Evolutionary conservation across 441 rosid genomes (phyloP).

Genomic region (Mallotus repandus): DNA sequence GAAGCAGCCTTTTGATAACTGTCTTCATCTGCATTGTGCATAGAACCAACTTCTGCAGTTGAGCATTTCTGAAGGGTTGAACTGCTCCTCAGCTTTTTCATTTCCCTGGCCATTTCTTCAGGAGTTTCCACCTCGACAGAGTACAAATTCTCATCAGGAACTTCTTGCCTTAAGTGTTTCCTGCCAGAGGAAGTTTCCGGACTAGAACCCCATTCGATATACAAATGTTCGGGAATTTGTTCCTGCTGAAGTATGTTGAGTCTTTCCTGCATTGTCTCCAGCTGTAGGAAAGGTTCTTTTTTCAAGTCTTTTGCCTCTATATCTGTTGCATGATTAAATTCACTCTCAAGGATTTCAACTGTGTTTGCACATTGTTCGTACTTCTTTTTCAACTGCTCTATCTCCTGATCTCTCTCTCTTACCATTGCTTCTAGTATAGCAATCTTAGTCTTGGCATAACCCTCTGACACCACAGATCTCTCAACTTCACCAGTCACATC

Average conservation of each 20-base stretch:
- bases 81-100: conserved; percentile 48
- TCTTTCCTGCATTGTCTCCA: conserved; percentile 57
- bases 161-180: conserved; percentile 64
- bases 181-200: conserved; percentile 59
- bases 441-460: conserved; percentile 58
- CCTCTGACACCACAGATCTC: conserved; percentile 50
- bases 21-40: conserved; percentile 44
- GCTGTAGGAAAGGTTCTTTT: conserved; percentile 55
- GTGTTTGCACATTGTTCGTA: conserved; percentile 63
- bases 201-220: conserved; percentile 59
- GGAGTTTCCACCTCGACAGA: conserved; percentile 42
- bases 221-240: conserved; percentile 51
- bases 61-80: conserved; percentile 38
- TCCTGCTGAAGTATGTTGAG: conserved; percentile 65
- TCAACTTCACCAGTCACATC: conserved; percentile 50
- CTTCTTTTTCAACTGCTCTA: conserved; percentile 58
- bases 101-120: conserved; percentile 39
- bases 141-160: conserved; percentile 43
- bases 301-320: conserved; percentile 54
- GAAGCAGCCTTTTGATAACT: conserved; percentile 44
- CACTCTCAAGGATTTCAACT: conserved; percentile 55
- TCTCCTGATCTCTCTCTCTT: conserved; percentile 78
- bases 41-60: conserved; percentile 44
- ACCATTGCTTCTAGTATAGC: conserved; percentile 67
- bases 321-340: conserved; percentile 42